These are phyloP conservation scores for Abrus precatorius DNA, from an alignment of 306 rosid species.

Conservation along the genomic window DNA sequence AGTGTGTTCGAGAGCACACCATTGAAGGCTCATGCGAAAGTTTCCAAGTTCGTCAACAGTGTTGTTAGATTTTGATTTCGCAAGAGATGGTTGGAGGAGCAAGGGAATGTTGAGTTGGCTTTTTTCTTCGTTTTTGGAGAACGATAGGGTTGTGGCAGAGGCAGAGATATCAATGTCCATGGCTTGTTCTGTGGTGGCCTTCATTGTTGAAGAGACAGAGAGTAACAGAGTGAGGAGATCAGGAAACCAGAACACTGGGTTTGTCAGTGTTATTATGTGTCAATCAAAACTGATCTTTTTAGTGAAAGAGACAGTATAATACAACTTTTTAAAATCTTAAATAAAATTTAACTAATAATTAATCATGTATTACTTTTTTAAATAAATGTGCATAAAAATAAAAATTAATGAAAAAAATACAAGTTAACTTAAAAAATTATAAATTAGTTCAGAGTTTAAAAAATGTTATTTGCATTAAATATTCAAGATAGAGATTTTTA, in stretches of 20 bases:
- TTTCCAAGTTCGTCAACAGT: slow-evolving; percentile 65
- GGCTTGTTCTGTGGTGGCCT: slow-evolving; percentile 36
- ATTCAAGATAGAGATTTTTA: too few species aligned
- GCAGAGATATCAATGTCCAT: slow-evolving; percentile 22
- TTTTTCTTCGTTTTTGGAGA: background rate
- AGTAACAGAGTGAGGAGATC: background rate
- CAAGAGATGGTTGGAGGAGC: slow-evolving; percentile 65
- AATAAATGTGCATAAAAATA: too few species aligned
- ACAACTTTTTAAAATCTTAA: too few species aligned
- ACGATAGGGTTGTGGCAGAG: background rate
- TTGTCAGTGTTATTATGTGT: background rate
- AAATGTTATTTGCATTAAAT: too few species aligned
- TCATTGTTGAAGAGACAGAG: slow-evolving; percentile 29
- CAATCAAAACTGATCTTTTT: too few species aligned
- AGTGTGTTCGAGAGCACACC: slow-evolving; percentile 94
- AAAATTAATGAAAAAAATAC: too few species aligned
- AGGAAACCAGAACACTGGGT: background rate
- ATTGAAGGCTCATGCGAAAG: slow-evolving; percentile 68
- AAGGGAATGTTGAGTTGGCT: slow-evolving; percentile 57
- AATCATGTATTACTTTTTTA: too few species aligned
- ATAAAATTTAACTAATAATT: too few species aligned
- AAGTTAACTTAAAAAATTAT: too few species aligned
- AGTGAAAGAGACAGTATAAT: too few species aligned
- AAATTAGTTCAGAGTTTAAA: too few species aligned
- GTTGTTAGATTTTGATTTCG: slow-evolving; percentile 55